A percentile compares a stretch with the other conserved stretches of the same genome.
Conservation (phyloP, 495 filamentous ascomycete genomes). For the Hypoxylon cercidicola region DNA sequence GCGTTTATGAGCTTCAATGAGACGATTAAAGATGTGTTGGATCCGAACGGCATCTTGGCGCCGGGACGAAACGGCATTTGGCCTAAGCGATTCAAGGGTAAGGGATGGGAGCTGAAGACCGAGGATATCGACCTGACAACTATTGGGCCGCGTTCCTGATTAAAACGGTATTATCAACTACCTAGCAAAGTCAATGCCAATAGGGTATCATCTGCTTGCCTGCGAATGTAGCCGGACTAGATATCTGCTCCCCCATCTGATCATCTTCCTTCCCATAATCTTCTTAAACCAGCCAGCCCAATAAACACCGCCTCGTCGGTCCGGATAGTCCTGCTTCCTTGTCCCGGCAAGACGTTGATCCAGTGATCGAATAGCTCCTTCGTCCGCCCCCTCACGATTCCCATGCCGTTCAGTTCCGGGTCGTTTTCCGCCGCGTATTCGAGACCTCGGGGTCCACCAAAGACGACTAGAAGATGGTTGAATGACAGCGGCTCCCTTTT, state of each 20-base stretch:
- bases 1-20: slow-evolving; percentile 62
- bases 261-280: slow-evolving; percentile 57
- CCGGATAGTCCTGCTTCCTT: slow-evolving; percentile 79
- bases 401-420: slow-evolving; percentile 63
- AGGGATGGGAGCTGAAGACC: slow-evolving; percentile 51
- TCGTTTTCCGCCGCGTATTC: slow-evolving; percentile 77
- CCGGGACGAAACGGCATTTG: slow-evolving; percentile 63
- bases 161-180: slow-evolving; percentile 13
- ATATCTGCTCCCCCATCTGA: background rate
- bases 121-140: slow-evolving; percentile 40
- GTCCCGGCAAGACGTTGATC: slow-evolving; percentile 77
- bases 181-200: slow-evolving; percentile 4
- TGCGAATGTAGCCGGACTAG: slow-evolving; percentile 1
- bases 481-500: slow-evolving; percentile 54
- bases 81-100: slow-evolving; percentile 57
- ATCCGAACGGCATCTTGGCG: slow-evolving; percentile 62
- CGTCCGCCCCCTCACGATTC: slow-evolving; percentile 63
- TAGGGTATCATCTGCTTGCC: slow-evolving; percentile 38
- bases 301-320: slow-evolving; percentile 84
- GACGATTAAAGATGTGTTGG: slow-evolving; percentile 60
- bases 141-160: slow-evolving; percentile 33
- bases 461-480: slow-evolving; percentile 73
- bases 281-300: slow-evolving; percentile 68
- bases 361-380: slow-evolving; percentile 79
- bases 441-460: slow-evolving; percentile 77